phyloP scores from a whole-genome alignment of 2,329 filamentous ascomycete genomes.

The Sporothrix curviconia region DNA sequence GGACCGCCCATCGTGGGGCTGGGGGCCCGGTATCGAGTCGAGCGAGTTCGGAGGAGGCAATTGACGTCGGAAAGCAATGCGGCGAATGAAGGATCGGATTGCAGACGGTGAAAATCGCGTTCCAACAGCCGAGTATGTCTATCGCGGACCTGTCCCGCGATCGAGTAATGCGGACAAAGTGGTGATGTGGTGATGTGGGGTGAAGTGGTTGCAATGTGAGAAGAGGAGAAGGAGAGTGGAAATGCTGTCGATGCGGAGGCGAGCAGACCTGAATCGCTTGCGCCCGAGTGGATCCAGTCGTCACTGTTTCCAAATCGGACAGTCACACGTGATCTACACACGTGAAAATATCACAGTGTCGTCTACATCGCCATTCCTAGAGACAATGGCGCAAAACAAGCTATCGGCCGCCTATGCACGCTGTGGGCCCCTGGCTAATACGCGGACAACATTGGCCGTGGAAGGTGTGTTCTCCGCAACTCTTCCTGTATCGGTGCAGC shows the following conservation, averaged over 20 bases:
- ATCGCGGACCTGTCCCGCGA: background rate
- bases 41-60: slow-evolving; percentile 82
- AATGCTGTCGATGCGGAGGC: background rate
- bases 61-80: slow-evolving; percentile 31
- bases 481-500: slow-evolving; percentile 9
- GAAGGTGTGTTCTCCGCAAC: background rate
- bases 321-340: background rate
- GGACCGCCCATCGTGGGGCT: slow-evolving; percentile 61
- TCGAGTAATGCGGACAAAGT: background rate
- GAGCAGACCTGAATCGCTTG: slow-evolving; percentile 4
- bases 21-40: no score
- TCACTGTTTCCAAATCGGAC: background rate
- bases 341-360: background rate
- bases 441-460: slow-evolving; percentile 8
- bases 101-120: no score
- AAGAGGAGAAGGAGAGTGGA: background rate
- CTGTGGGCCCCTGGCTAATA: slow-evolving; percentile 5
- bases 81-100: no score
- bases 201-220: background rate
- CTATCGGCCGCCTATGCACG: no score
- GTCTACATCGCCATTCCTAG: no score
- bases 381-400: no score
- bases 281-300: background rate
- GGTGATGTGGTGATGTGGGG: background rate
- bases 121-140: no score